Evolutionary conservation across 805 yeast species (phyloP).

Genomic region (Kodamaea fukazawae): DNA sequence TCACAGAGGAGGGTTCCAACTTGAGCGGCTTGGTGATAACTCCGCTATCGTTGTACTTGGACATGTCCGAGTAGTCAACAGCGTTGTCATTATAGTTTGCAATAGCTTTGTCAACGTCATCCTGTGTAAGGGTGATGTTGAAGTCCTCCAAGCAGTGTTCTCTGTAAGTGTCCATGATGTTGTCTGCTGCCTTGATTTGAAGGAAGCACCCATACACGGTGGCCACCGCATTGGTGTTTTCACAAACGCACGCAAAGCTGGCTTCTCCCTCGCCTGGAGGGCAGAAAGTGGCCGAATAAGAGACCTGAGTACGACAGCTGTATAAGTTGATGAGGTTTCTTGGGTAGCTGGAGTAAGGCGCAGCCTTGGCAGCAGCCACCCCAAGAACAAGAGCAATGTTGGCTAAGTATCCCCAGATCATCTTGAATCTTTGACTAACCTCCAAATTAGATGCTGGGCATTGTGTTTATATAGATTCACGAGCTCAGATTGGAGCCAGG

Average conservation of each 20-base stretch:
- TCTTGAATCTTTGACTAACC: too few relatives aligned
- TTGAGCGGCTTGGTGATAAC: constrained; percentile 21
- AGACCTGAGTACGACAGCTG: constrained; percentile 11
- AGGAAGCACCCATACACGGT: constrained; percentile 29
- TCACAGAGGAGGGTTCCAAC: constrained; percentile 14
- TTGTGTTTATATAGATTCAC: too few relatives aligned
- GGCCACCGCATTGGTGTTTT: constrained; percentile 25
- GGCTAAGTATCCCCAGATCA: too few relatives aligned
- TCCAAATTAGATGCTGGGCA: too few relatives aligned
- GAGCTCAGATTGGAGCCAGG: too few relatives aligned
- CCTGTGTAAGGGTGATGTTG: constrained; percentile 20
- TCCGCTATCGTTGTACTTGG: constrained; percentile 19
- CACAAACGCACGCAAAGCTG: constrained; percentile 22
- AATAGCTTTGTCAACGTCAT: constrained; percentile 12
- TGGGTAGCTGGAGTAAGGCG: constrained; percentile 5
- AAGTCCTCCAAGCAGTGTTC: constrained; percentile 17
- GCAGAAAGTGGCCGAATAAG: constrained; percentile 10
- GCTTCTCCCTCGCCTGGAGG: not conserved
- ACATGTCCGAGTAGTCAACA: constrained; percentile 16
- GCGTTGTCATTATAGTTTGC: constrained; percentile 16
- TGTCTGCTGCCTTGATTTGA: constrained; percentile 4
- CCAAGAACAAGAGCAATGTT: too few relatives aligned
- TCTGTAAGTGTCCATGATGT: constrained; percentile 10
- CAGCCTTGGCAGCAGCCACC: constrained; percentile 1
- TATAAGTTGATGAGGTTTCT: constrained; percentile 1